phyloP scores from a whole-genome alignment of 768 basidiomycete genomes.

The Suillus americanus region DNA sequence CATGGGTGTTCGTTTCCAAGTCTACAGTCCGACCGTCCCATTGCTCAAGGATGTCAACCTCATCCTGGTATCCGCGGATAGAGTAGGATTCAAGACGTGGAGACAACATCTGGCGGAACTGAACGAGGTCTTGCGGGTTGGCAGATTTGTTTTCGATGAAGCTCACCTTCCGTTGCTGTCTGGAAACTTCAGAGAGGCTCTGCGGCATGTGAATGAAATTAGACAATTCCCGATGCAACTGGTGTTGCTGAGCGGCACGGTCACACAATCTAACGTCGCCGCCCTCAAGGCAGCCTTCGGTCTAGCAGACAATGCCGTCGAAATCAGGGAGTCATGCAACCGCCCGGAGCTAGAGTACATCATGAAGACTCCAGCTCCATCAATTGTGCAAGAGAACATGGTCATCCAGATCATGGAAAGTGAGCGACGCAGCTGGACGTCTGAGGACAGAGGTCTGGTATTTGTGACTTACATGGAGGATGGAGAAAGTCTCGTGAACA shows the following conservation, averaged over 20 bases:
- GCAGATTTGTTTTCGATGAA: conserved; percentile 24
- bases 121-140: neutral
- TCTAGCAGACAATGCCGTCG: neutral
- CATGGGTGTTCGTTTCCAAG: conserved; percentile 17
- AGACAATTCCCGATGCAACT: conserved; percentile 14
- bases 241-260: conserved; percentile 21
- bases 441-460: conserved; percentile 4
- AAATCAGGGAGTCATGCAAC: conserved; percentile 1
- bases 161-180: conserved; percentile 17
- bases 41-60: neutral
- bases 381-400: fast-evolving
- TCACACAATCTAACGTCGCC: conserved; percentile 4
- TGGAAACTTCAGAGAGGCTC: conserved; percentile 10
- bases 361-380: neutral
- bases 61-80: conserved; percentile 12
- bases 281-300: conserved; percentile 8
- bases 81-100: conserved; percentile 7
- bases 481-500: neutral
- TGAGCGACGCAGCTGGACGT: neutral
- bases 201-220: conserved; percentile 12
- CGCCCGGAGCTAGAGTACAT: conserved; percentile 19
- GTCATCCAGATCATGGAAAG: neutral
- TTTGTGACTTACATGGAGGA: conserved; percentile 11
- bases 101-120: conserved; percentile 4
- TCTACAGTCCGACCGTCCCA: conserved; percentile 4